Evolutionary conservation across 106 monocot species (phyloP).

Genomic region (Dendrobium huoshanense): DNA sequence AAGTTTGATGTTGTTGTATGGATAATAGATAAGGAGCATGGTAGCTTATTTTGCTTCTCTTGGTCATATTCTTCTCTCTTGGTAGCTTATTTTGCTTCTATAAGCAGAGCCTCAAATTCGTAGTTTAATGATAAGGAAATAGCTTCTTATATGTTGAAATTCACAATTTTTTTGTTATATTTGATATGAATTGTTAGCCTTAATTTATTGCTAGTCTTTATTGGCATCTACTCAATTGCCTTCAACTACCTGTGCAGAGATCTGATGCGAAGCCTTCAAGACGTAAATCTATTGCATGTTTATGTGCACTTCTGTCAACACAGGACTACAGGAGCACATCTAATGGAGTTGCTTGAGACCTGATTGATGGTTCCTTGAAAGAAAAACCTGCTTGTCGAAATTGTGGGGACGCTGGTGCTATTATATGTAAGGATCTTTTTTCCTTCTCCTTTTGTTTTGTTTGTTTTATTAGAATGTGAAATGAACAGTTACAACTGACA

Average conservation of each 20-base stretch:
- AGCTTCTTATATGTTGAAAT: background rate
- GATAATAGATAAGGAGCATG: too few species aligned
- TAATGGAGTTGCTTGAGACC: slow-evolving; percentile 34
- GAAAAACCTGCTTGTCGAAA: slow-evolving; percentile 72
- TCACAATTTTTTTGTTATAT: background rate
- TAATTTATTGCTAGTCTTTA: background rate
- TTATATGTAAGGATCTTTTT: slow-evolving; percentile 64
- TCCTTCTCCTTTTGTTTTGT: background rate
- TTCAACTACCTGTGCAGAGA: slow-evolving; percentile 17
- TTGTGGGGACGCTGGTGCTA: slow-evolving; percentile 75
- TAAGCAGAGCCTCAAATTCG: background rate
- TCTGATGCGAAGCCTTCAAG: slow-evolving; percentile 32
- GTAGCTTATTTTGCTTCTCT: too few species aligned
- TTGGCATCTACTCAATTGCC: background rate
- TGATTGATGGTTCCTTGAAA: slow-evolving; percentile 23
- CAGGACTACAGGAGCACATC: slow-evolving; percentile 5
- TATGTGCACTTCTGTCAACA: slow-evolving; percentile 41
- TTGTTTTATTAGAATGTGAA: background rate
- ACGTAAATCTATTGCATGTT: slow-evolving; percentile 64
- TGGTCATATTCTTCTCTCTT: too few species aligned
- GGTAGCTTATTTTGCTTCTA: background rate
- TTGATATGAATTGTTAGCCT: background rate
- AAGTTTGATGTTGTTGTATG: too few species aligned
- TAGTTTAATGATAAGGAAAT: background rate
- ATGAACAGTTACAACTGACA: background rate